A percentile compares a stretch with the other conserved stretches of the same genome.
These are phyloP conservation scores for Collybiopsis luxurians DNA, from an alignment of 768 basidiomycete species.

Conservation along the genomic window DNA sequence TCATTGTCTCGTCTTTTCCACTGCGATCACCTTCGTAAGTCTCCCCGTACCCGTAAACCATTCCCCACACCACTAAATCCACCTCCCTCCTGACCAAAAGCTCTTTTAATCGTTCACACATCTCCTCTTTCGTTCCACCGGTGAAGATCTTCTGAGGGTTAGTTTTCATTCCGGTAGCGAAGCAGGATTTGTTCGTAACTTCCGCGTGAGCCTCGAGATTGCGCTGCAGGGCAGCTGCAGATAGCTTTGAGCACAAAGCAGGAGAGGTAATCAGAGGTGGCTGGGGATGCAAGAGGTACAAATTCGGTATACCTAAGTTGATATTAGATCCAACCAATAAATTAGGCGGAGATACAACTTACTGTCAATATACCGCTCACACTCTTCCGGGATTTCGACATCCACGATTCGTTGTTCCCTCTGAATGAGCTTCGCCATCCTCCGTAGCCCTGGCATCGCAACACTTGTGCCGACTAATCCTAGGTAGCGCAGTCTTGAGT, in stretches of 20 bases:
- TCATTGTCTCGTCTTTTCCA: not conserved
- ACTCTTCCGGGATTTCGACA: conserved; percentile 51
- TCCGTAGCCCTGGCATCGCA: conserved; percentile 56
- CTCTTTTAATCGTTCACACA: conserved; percentile 42
- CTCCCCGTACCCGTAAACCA: conserved; percentile 27
- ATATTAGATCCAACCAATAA: not conserved
- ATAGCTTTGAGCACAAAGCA: conserved; percentile 36
- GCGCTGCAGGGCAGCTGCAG: conserved; percentile 45
- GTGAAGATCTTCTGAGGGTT: conserved; percentile 43
- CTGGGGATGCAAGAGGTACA: conserved; percentile 44
- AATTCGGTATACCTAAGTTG: conserved; percentile 39
- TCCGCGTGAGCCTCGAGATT: conserved; percentile 58
- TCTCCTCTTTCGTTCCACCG: conserved; percentile 45
- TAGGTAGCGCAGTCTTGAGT: conserved; percentile 46
- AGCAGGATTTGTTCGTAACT: not conserved
- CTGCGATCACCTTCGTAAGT: not conserved
- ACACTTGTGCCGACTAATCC: conserved; percentile 53
- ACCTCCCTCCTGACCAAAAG: conserved; percentile 44
- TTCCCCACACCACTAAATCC: conserved; percentile 51
- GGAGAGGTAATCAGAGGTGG: conserved; percentile 52
- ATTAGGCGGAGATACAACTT: conserved; percentile 12
- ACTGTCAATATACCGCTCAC: conserved; percentile 57
- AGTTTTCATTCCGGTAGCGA: not conserved
- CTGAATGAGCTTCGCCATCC: conserved; percentile 36
- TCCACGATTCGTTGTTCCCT: conserved; percentile 39